Evolutionary conservation across 2,329 filamentous ascomycete species (phyloP), one percentile per base, ranked within the genome.

Genomic region (Aspergillus eucalypticola): DNA sequence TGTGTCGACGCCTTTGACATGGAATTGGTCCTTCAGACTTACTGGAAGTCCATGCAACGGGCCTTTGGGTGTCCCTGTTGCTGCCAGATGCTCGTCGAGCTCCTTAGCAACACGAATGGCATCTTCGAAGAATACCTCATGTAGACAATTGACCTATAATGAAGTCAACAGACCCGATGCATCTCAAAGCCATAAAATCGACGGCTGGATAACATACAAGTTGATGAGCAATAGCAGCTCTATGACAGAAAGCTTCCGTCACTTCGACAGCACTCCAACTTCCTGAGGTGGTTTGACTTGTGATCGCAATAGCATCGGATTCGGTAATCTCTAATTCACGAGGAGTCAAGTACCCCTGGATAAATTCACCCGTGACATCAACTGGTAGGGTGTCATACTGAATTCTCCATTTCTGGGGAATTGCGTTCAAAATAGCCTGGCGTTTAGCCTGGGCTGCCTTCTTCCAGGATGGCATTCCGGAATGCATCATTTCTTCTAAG

Each of bases 301-400:
- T 81, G 58, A 88, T 85, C 0, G 78, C 82, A 8, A 83, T 79
- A 3, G 84, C 84, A 68, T 85, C 82, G 6, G 81, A 83, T 66
- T 87, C 84, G 0, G 86, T 88, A 59, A 88, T 87, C 38, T 83
- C 79, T 8, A 87, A 76, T 65, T 88, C 86, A 44, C 76, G 69
- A 25, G 78, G 58, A 8, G 73, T 78, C 1, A 88, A 75, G 61
- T 79, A 87, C 56, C 86, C 80, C 29, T 83, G 81, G 42, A 87
- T 81, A 64, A 83, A 87, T 13, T 74, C 60, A 6, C 82, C 83
- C 0, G 84, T 86, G 23, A 42, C n/a, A 35, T 42, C 23, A 13
- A 21, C 3, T 1, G 41, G 41, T 2, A 8, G 41, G 3, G 3
- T 5, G 2, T 2, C 17, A 11, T 21, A 8, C 17, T 19, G 41